Evolutionary conservation across 169 alveolate genomes (phyloP).

Genomic region (Plasmodium blacklocki): DNA sequence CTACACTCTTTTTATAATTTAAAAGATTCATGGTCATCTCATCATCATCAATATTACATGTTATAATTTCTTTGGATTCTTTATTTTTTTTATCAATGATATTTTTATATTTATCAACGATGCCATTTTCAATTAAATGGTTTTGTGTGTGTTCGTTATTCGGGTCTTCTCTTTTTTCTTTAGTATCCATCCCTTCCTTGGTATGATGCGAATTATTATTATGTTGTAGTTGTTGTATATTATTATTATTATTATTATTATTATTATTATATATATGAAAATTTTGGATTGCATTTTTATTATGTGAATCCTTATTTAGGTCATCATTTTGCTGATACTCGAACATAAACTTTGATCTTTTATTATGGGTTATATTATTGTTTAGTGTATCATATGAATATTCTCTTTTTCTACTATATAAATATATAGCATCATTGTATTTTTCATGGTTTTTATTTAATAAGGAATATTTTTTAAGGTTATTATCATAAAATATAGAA

Average conservation of each 20-base stretch:
- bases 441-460: background rate
- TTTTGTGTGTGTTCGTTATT: background rate
- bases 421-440: background rate
- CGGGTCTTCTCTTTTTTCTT: background rate
- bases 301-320: too few relatives aligned
- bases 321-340: too few relatives aligned
- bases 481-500: conserved; percentile 6
- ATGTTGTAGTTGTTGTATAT: background rate
- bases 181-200: background rate
- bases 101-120: conserved; percentile 4
- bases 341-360: too few relatives aligned
- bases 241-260: background rate
- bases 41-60: conserved; percentile 59
- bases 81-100: conserved; percentile 9
- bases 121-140: conserved; percentile 2
- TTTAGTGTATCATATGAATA: background rate
- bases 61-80: conserved; percentile 20
- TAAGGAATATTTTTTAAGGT: conserved; percentile 6
- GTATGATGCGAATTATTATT: background rate
- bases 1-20: conserved; percentile 79
- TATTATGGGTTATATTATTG: too few relatives aligned
- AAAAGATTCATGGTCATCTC: conserved; percentile 58
- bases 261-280: background rate
- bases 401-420: conserved; percentile 22
- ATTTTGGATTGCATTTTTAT: too few relatives aligned